Conservation (phyloP, 208 protist genomes). For the Leptomonas seymouri region DNA sequence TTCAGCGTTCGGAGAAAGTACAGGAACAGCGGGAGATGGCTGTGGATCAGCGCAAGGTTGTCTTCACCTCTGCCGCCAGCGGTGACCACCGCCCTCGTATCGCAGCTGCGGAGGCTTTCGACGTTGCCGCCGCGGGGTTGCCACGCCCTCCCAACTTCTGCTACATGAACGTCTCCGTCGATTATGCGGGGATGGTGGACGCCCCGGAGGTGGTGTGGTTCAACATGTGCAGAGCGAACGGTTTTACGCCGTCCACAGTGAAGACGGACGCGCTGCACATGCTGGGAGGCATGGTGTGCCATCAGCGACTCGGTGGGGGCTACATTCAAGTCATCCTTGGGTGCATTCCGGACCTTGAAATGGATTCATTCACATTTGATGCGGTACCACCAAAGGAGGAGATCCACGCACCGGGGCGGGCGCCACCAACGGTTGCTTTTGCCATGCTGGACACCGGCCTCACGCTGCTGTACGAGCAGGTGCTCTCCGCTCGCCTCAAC, state of each 20-base stretch:
- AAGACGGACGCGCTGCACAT: conserved; percentile 75
- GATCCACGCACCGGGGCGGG: conserved; percentile 38
- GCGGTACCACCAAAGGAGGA: conserved; percentile 66
- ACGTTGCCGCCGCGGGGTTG: conserved; percentile 78
- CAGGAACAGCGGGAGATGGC: conserved; percentile 53
- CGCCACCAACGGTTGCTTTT: conserved; percentile 61
- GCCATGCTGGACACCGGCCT: conserved; percentile 71
- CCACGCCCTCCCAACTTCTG: conserved; percentile 86
- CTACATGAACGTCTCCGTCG: conserved; percentile 77
- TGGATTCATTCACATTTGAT: conserved; percentile 85
- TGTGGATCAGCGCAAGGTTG: conserved; percentile 73
- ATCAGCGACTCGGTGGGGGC: conserved; percentile 78
- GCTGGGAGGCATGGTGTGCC: conserved; percentile 75
- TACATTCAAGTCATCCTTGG: conserved; percentile 87
- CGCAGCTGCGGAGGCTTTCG: conserved; percentile 86
- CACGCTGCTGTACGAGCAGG: conserved; percentile 73
- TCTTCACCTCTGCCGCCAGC: conserved; percentile 76
- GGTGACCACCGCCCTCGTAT: conserved; percentile 82
- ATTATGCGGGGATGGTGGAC: conserved; percentile 85
- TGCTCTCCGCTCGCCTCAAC: conserved; percentile 61
- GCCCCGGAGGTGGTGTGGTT: conserved; percentile 87
- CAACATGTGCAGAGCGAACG: conserved; percentile 77
- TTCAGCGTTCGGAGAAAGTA: conserved; percentile 58
- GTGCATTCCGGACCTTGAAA: conserved; percentile 79
- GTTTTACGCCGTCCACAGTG: conserved; percentile 67